phyloP scores from a whole-genome alignment of 352 stramenopile species.

The Phytophthora gonapodyides region DNA sequence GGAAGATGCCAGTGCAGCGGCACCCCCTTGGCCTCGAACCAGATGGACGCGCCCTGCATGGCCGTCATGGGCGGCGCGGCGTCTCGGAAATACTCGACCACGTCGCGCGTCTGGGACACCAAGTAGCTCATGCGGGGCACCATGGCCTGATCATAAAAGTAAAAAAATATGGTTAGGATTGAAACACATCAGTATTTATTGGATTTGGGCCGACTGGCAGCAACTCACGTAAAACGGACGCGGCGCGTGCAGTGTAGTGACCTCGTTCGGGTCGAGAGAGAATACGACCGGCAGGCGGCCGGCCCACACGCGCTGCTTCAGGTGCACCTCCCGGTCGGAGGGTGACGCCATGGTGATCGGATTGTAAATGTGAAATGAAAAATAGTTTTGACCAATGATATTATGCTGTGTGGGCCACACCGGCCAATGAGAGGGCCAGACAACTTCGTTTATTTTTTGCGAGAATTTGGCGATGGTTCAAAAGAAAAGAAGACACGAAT shows the following conservation, averaged over 20 bases:
- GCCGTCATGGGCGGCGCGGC: conserved; percentile 66
- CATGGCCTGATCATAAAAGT: conserved; percentile 56
- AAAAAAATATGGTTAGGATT: background rate
- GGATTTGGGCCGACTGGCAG: background rate
- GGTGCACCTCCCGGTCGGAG: background rate
- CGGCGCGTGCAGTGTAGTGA: conserved; percentile 80
- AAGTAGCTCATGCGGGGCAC: conserved; percentile 84
- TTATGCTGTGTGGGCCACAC: no score
- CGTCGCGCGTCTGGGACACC: conserved; percentile 67
- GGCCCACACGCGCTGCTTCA: conserved; percentile 58
- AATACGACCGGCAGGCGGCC: conserved; percentile 77
- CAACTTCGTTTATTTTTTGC: no score
- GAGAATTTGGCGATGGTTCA: no score
- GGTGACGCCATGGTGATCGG: conserved; percentile 13
- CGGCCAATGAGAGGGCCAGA: no score
- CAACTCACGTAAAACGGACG: conserved; percentile 77
- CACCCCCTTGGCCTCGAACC: conserved; percentile 65
- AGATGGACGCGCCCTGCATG: conserved; percentile 60
- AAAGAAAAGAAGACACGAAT: no score
- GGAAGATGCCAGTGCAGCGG: conserved; percentile 84
- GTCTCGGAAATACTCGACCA: conserved; percentile 83
- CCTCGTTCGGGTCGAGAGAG: conserved; percentile 70
- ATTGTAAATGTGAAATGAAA: no score
- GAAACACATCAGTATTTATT: no score
- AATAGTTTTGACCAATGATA: no score